Evolutionary conservation across 257 asterid species (phyloP).

Genomic region (Echium plantagineum): DNA sequence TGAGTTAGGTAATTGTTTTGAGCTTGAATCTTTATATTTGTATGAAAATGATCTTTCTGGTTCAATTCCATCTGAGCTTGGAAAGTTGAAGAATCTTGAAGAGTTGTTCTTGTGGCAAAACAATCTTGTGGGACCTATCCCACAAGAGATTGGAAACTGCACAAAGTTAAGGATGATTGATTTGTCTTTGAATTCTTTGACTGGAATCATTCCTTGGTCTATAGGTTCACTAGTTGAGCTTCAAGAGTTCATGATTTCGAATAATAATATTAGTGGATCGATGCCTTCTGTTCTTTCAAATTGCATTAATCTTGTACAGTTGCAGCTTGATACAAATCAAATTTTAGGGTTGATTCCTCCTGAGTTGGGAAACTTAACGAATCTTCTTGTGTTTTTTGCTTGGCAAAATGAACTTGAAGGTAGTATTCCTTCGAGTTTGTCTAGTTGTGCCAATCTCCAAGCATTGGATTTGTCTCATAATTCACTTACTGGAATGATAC

Average conservation of each 20-base stretch:
- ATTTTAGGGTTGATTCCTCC: slow-evolving; percentile 35
- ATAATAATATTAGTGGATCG: slow-evolving; percentile 34
- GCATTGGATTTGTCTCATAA: slow-evolving; percentile 34
- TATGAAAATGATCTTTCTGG: slow-evolving; percentile 40
- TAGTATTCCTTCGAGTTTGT: slow-evolving; percentile 31
- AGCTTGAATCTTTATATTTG: slow-evolving; percentile 33
- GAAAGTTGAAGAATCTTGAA: slow-evolving; percentile 24
- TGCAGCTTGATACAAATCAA: slow-evolving; percentile 36
- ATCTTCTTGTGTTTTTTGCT: slow-evolving; percentile 31
- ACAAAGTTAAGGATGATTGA: slow-evolving; percentile 24
- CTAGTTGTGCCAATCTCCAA: slow-evolving; percentile 29
- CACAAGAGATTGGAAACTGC: slow-evolving; percentile 35
- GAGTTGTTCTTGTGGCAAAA: slow-evolving; percentile 35
- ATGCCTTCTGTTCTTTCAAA: slow-evolving; percentile 29
- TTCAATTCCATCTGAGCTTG: slow-evolving; percentile 32
- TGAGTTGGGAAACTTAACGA: slow-evolving; percentile 30
- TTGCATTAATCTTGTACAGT: slow-evolving; percentile 23
- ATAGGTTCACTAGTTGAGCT: slow-evolving; percentile 29
- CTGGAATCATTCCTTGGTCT: slow-evolving; percentile 34
- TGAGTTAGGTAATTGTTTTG: slow-evolving; percentile 33
- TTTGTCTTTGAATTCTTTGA: slow-evolving; percentile 30
- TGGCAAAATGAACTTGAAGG: slow-evolving; percentile 46
- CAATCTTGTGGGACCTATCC: slow-evolving; percentile 30
- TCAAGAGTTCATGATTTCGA: slow-evolving; percentile 36
- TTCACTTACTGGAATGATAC: slow-evolving; percentile 37